Percentiles rank a stretch among this genome's conserved stretches.
phyloP scores from a whole-genome alignment of 139 green algal genomes.

The Dunaliella primolecta region DNA sequence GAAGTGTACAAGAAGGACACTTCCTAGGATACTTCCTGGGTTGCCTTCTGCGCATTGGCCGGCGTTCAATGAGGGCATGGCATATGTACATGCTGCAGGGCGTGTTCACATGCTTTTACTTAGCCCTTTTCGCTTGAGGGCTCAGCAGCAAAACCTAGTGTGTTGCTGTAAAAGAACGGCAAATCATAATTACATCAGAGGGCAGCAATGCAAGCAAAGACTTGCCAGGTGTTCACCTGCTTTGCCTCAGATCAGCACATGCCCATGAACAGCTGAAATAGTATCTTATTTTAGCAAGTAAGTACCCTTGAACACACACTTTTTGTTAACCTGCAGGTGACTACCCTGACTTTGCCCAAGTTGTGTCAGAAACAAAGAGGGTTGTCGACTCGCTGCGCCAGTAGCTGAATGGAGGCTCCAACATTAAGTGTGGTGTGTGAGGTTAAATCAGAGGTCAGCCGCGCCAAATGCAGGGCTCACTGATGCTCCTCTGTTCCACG shows the following conservation, averaged over 20 bases:
- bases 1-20: not conserved
- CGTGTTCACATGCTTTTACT: no score
- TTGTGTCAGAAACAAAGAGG: not conserved
- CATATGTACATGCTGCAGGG: no score
- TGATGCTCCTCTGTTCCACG: no score
- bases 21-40: no score
- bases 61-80: no score
- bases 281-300: not conserved
- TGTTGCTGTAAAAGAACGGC: not conserved
- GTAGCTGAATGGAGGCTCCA: not conserved
- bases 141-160: not conserved
- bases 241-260: not conserved
- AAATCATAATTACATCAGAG: not conserved
- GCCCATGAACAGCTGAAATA: not conserved
- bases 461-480: no score
- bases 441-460: no score
- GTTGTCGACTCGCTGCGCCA: not conserved
- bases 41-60: no score
- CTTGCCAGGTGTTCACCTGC: not conserved
- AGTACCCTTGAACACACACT: not conserved
- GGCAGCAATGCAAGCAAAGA: not conserved
- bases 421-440: no score
- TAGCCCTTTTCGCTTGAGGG: not conserved
- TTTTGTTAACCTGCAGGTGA: not conserved
- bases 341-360: not conserved